Evolutionary conservation across 257 asterid genomes (phyloP).

Genomic region (Perilla frutescens): DNA sequence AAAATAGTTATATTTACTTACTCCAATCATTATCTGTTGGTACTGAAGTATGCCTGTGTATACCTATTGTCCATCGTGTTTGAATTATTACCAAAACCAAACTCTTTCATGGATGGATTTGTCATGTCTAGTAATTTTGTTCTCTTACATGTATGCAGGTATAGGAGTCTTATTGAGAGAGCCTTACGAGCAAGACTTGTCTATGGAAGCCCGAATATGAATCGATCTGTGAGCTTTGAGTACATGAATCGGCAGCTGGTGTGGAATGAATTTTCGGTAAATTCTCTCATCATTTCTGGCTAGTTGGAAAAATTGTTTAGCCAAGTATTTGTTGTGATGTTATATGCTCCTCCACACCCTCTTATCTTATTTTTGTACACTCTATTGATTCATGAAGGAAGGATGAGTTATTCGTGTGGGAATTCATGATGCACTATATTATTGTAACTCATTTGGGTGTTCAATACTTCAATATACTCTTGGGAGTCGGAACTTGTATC

Average conservation of each 20-base stretch:
- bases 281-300: slow-evolving; percentile 34
- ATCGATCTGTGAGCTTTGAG: slow-evolving; percentile 95
- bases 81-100: background rate
- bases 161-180: slow-evolving; percentile 88
- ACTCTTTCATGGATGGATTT: background rate
- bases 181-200: slow-evolving; percentile 88
- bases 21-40: background rate
- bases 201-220: slow-evolving; percentile 93
- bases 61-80: background rate
- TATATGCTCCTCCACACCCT: slow-evolving; percentile 12
- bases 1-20: background rate
- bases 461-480: background rate
- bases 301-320: slow-evolving; percentile 12
- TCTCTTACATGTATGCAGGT: slow-evolving; percentile 55
- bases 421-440: background rate
- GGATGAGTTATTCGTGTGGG: background rate
- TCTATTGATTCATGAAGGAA: background rate
- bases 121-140: slow-evolving; percentile 20
- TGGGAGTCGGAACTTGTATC: background rate
- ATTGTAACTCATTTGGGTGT: slow-evolving; percentile 9
- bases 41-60: slow-evolving; percentile 12
- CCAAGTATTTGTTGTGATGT: background rate
- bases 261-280: slow-evolving; percentile 98
- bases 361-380: background rate
- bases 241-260: slow-evolving; percentile 98